Conservation (phyloP, 805 yeast species). For the Nakazawaea sp. region DNA sequence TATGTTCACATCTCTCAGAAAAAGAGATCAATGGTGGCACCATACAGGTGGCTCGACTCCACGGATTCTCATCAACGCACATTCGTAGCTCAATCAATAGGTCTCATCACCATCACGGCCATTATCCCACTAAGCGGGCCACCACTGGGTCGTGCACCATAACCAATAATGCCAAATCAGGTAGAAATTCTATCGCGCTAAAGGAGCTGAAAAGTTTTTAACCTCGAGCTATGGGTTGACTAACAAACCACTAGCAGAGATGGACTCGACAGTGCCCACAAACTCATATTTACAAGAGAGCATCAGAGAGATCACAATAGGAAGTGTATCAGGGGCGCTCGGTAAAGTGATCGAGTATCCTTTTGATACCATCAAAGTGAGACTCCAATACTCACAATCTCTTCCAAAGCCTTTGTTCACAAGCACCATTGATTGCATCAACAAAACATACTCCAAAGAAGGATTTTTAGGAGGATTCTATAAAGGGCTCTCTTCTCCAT, state of each 20-base stretch:
- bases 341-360: slow-evolving; percentile 89
- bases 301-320: slow-evolving; percentile 35
- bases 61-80: too few species aligned
- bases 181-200: background rate
- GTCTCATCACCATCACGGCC: too few species aligned
- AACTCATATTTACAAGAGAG: slow-evolving; percentile 6
- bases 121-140: too few species aligned
- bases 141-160: background rate
- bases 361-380: slow-evolving; percentile 86
- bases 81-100: too few species aligned
- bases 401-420: slow-evolving; percentile 38
- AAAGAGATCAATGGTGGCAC: too few species aligned
- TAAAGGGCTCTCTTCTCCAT: slow-evolving; percentile 73
- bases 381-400: slow-evolving; percentile 71
- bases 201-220: too few species aligned
- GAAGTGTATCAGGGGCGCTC: slow-evolving; percentile 66
- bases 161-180: background rate
- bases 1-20: too few species aligned
- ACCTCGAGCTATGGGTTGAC: too few species aligned
- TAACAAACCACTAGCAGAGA: too few species aligned
- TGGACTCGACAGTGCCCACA: background rate
- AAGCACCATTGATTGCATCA: slow-evolving; percentile 63
- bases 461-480: slow-evolving; percentile 71
- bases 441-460: slow-evolving; percentile 54
- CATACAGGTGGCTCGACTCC: too few species aligned